Conservation (phyloP, 192 early-diverging fungal species). For the Backusella macrospora region DNA sequence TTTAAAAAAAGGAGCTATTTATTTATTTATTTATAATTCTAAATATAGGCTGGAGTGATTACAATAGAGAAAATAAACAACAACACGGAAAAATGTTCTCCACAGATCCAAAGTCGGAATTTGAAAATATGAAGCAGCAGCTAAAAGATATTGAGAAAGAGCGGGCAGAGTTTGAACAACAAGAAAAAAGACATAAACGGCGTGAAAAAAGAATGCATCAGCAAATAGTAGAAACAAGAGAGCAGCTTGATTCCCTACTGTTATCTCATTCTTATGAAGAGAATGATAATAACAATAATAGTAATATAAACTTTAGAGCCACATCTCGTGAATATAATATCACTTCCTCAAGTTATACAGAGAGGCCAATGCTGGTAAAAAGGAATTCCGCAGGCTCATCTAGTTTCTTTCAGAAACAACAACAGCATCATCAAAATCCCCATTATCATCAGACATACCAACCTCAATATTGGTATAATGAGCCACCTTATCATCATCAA, state of each 20-base stretch:
- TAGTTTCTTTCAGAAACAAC: not conserved
- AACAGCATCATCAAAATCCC: not conserved
- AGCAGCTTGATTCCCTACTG: conserved; percentile 4
- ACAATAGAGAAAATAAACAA: conserved; percentile 6
- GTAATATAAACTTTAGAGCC: not conserved
- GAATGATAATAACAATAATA: no score
- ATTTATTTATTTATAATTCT: conserved; percentile 6
- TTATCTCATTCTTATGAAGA: conserved; percentile 8
- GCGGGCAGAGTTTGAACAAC: not conserved
- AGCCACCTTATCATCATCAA: not conserved
- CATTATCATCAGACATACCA: not conserved
- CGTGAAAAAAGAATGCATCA: conserved; percentile 11
- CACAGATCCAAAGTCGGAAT: not conserved
- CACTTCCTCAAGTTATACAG: not conserved
- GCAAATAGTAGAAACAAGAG: conserved; percentile 8
- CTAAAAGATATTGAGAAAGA: not conserved
- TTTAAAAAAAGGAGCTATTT: conserved; percentile 3
- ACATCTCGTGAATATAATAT: not conserved
- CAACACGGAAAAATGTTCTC: conserved; percentile 1
- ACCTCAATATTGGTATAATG: not conserved
- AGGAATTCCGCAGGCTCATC: not conserved
- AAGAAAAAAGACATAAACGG: conserved; percentile 11
- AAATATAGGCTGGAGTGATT: conserved; percentile 3
- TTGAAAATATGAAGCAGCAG: conserved; percentile 1
- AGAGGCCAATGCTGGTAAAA: not conserved